Conservation (phyloP, 805 yeast genomes). For the Candida koratica region DNA sequence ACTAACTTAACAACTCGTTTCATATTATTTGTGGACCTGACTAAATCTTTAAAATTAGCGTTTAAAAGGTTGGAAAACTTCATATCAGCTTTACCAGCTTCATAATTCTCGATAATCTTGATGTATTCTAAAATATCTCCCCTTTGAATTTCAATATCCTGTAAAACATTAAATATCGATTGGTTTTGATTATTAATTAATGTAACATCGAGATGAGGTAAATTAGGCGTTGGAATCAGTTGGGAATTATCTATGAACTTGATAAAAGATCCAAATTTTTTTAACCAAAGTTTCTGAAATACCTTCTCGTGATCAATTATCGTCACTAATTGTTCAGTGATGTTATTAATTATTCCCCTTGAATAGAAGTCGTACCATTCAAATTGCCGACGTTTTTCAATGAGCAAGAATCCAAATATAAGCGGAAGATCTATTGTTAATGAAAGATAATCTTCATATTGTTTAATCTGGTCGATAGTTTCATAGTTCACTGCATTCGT, state of each 20-base stretch:
- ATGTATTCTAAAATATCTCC: constrained; percentile 31
- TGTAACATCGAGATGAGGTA: constrained; percentile 37
- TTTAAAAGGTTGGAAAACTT: constrained; percentile 39
- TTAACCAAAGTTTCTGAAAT: constrained; percentile 58
- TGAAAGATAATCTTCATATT: constrained; percentile 35
- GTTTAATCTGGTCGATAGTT: constrained; percentile 25
- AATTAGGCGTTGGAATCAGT: constrained; percentile 10
- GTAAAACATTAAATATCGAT: constrained; percentile 29
- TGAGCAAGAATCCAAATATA: constrained; percentile 62
- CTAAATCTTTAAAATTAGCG: constrained; percentile 44
- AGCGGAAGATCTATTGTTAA: constrained; percentile 64
- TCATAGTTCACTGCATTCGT: constrained; percentile 9
- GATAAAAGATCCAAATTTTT: constrained; percentile 49
- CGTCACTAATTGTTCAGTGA: constrained; percentile 56
- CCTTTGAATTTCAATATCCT: constrained; percentile 31
- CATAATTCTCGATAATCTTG: constrained; percentile 21
- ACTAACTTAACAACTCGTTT: constrained; percentile 31
- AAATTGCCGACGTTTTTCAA: constrained; percentile 57
- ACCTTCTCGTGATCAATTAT: constrained; percentile 54
- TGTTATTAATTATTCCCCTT: constrained; percentile 37
- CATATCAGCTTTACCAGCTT: constrained; percentile 9
- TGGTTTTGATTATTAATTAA: constrained; percentile 22
- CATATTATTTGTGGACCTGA: constrained; percentile 37
- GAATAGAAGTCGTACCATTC: constrained; percentile 50
- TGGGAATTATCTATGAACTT: constrained; percentile 16